These are phyloP conservation scores for Didymella exigua DNA, from an alignment of 2,329 filamentous ascomycete species.

Conservation along the genomic window DNA sequence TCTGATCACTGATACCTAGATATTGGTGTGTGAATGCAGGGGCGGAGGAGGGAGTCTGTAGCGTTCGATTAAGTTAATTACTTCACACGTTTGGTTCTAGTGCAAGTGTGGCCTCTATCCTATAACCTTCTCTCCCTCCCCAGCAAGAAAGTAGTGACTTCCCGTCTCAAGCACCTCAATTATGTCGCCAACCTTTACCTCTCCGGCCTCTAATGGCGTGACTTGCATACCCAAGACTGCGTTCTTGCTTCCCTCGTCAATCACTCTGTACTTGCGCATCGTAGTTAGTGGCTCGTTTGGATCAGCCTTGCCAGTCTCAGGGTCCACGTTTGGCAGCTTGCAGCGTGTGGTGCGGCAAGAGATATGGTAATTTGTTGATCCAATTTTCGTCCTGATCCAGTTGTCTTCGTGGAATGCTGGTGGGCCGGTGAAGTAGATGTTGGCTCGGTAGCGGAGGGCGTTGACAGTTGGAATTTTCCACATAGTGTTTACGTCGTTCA, in stretches of 20 bases:
- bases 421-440: slow-evolving; percentile 71
- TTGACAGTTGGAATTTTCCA: slow-evolving; percentile 56
- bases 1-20: background rate
- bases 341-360: slow-evolving; percentile 72
- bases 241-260: slow-evolving; percentile 65
- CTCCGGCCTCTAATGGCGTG: slow-evolving; percentile 54
- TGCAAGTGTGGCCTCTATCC: background rate
- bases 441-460: slow-evolving; percentile 70
- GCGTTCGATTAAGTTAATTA: background rate
- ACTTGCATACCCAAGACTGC: slow-evolving; percentile 71
- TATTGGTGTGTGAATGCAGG: background rate
- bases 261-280: slow-evolving; percentile 62
- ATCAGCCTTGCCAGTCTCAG: slow-evolving; percentile 63
- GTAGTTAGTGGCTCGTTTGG: slow-evolving; percentile 62
- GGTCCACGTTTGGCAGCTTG: slow-evolving; percentile 74
- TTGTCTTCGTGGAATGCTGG: slow-evolving; percentile 71
- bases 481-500: slow-evolving; percentile 35
- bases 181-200: slow-evolving; percentile 41
- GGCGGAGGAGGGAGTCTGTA: background rate
- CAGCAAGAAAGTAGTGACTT: slow-evolving; percentile 38
- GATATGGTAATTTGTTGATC: slow-evolving; percentile 56
- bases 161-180: slow-evolving; percentile 42
- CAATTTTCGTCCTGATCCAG: slow-evolving; percentile 64
- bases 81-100: background rate
- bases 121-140: slow-evolving; percentile 12